These are phyloP conservation scores for Trichoderma sp. DNA, from an alignment of 2,329 filamentous ascomycete species.

Conservation along the genomic window DNA sequence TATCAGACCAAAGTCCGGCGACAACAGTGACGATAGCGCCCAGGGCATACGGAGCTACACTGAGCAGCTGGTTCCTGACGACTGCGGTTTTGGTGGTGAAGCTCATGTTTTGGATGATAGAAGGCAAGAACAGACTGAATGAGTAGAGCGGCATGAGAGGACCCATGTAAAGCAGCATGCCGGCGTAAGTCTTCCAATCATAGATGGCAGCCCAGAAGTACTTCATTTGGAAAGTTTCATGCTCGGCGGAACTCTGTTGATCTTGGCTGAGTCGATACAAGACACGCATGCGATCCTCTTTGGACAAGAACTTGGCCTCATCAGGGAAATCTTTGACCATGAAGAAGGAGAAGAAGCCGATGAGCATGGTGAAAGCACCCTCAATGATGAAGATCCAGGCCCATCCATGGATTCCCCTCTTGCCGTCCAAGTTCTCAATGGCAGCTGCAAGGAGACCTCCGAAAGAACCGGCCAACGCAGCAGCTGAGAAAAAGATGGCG, in stretches of 20 bases:
- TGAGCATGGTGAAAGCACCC: slow-evolving; percentile 69
- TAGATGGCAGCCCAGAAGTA: slow-evolving; percentile 74
- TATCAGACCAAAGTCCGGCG: slow-evolving; percentile 72
- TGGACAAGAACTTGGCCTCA: slow-evolving; percentile 71
- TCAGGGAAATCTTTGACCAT: slow-evolving; percentile 83
- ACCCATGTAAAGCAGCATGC: slow-evolving; percentile 79
- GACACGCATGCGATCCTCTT: slow-evolving; percentile 71
- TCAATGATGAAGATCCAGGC: slow-evolving; percentile 71
- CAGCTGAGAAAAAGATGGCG: slow-evolving; percentile 82
- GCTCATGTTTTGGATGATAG: slow-evolving; percentile 66
- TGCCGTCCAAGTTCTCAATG: slow-evolving; percentile 70
- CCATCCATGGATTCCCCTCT: slow-evolving; percentile 61
- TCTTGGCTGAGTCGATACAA: slow-evolving; percentile 71
- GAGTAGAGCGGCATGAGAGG: slow-evolving; percentile 72
- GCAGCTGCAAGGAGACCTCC: slow-evolving; percentile 74
- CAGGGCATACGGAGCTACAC: slow-evolving; percentile 49
- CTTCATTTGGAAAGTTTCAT: slow-evolving; percentile 73
- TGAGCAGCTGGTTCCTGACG: slow-evolving; percentile 50
- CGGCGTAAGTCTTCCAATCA: slow-evolving; percentile 84
- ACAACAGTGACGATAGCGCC: slow-evolving; percentile 45
- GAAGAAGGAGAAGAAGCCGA: slow-evolving; percentile 73
- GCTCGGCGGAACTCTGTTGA: slow-evolving; percentile 72
- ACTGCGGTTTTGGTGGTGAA: slow-evolving; percentile 43
- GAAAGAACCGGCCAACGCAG: slow-evolving; percentile 77
- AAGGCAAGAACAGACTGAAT: slow-evolving; percentile 78